Conservation (phyloP, 257 asterid species). For the Eustoma russellianum region DNA sequence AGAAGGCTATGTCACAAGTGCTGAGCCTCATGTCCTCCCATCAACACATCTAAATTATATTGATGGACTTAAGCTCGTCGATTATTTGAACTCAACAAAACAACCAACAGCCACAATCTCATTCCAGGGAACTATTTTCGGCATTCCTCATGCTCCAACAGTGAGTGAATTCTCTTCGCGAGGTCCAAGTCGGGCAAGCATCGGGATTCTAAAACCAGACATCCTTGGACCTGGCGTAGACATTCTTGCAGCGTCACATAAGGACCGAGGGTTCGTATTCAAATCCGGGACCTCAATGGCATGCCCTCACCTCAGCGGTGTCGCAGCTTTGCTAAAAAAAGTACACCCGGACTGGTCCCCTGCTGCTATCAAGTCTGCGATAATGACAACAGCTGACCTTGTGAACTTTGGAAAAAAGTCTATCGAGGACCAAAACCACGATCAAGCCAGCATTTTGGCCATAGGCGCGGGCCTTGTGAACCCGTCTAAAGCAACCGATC, state of each 20-base stretch:
- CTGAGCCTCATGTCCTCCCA: constrained; percentile 5
- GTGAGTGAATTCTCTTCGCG: constrained; percentile 14
- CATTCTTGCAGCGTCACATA: constrained; percentile 13
- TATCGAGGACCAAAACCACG: constrained; percentile 1
- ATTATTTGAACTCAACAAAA: constrained; percentile 2
- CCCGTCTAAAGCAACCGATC: constrained; percentile 9
- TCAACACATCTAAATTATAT: neutral
- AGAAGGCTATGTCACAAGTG: neutral
- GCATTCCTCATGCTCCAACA: constrained; percentile 2
- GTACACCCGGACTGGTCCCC: constrained; percentile 17
- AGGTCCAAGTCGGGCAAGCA: constrained; percentile 7
- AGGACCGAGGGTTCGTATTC: constrained; percentile 5
- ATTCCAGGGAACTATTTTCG: constrained; percentile 9
- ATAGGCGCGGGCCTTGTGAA: constrained; percentile 14
- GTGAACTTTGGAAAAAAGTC: constrained; percentile 5
- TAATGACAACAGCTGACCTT: constrained; percentile 10
- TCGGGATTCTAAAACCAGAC: constrained; percentile 15
- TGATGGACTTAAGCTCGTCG: constrained; percentile 1
- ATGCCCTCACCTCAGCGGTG: constrained; percentile 15
- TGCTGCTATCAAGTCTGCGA: constrained; percentile 13
- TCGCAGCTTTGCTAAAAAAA: constrained; percentile 16
- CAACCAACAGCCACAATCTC: neutral
- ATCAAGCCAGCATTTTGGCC: constrained; percentile 4
- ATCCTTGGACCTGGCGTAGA: constrained; percentile 13
- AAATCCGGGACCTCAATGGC: constrained; percentile 16